phyloP scores from a whole-genome alignment of 306 rosid genomes.

The Rubus idaeus region DNA sequence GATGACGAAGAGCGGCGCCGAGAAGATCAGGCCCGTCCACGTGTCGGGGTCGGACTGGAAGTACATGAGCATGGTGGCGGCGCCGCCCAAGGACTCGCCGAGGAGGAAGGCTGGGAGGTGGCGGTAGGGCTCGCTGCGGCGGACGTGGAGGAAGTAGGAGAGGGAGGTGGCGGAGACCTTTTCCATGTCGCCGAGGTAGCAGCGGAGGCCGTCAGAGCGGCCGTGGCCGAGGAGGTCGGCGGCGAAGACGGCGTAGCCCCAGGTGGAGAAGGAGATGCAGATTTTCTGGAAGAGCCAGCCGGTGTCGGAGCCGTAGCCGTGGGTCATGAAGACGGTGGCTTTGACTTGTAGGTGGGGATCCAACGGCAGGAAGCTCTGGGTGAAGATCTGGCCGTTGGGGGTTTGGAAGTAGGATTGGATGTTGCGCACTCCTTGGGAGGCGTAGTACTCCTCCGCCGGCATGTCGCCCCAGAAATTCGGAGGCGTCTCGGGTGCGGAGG shows the following conservation, averaged over 20 bases:
- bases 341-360: conserved; percentile 33
- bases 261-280: conserved; percentile 69
- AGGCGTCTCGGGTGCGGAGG: conserved; percentile 35
- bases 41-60: conserved; percentile 68
- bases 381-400: conserved; percentile 71
- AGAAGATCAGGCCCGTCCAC: conserved; percentile 89
- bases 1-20: conserved; percentile 88
- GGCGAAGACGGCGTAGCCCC: conserved; percentile 97
- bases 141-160: conserved; percentile 63
- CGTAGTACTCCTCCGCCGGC: conserved; percentile 84
- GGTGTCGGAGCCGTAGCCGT: conserved; percentile 97
- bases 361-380: conserved; percentile 71
- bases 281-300: conserved; percentile 96
- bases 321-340: conserved; percentile 81
- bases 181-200: conserved; percentile 91
- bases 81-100: conserved; percentile 95
- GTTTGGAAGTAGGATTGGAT: conserved; percentile 70
- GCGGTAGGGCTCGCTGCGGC: conserved; percentile 46
- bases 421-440: conserved; percentile 75
- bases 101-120: conserved; percentile 78
- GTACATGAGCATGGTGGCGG: conserved; percentile 72
- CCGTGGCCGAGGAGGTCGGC: conserved; percentile 95
- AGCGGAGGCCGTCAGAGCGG: conserved; percentile 82
- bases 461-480: conserved; percentile 79
- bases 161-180: conserved; percentile 67